A percentile compares a stretch with the other conserved stretches of the same genome.
Conservation (phyloP, 2,329 filamentous ascomycete species). For the Exophiala xenobiotica region DNA sequence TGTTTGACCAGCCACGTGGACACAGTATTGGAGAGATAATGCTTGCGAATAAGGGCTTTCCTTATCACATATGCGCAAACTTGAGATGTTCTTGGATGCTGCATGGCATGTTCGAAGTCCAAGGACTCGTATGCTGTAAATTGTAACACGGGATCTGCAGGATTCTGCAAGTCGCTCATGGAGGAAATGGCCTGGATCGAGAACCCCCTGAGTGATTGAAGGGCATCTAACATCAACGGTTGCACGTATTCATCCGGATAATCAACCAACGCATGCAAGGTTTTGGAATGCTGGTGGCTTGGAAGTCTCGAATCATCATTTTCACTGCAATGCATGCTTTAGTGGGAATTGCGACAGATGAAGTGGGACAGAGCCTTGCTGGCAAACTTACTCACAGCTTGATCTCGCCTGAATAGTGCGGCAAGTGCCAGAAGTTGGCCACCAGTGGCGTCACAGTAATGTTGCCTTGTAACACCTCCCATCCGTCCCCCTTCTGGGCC, state of each 20-base stretch:
- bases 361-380: neutral
- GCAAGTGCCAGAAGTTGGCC: conserved; percentile 85
- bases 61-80: conserved; percentile 92
- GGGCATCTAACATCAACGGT: conserved; percentile 73
- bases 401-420: conserved; percentile 68
- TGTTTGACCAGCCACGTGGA: conserved; percentile 84
- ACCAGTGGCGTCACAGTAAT: conserved; percentile 88
- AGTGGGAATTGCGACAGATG: no score
- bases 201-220: conserved; percentile 60
- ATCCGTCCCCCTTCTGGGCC: conserved; percentile 79
- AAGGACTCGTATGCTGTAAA: conserved; percentile 84
- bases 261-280: conserved; percentile 70
- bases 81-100: conserved; percentile 61
- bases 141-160: conserved; percentile 62
- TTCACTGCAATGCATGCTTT: conserved; percentile 17
- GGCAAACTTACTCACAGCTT: conserved; percentile 68
- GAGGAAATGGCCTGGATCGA: conserved; percentile 58
- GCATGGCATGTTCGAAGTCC: conserved; percentile 73
- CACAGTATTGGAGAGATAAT: conserved; percentile 83
- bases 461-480: conserved; percentile 82
- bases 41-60: conserved; percentile 94
- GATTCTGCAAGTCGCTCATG: conserved; percentile 48
- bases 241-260: conserved; percentile 91
- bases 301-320: conserved; percentile 5
- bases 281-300: conserved; percentile 11